phyloP scores from a whole-genome alignment of 2,329 filamentous ascomycete genomes.

The Aureobasidium uvarum region DNA sequence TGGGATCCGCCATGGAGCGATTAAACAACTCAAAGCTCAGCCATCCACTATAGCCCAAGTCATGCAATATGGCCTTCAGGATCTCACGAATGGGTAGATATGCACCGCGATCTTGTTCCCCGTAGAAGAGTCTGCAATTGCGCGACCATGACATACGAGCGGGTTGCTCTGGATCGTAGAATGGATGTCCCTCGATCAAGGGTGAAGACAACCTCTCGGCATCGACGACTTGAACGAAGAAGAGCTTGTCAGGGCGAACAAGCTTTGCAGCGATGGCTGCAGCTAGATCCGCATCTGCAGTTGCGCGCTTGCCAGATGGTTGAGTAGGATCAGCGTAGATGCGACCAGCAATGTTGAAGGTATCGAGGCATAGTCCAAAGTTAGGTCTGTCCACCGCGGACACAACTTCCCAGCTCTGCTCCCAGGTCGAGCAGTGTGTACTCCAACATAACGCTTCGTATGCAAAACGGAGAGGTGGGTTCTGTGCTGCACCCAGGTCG shows the following conservation, averaged over 20 bases:
- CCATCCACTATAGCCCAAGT: conserved; percentile 66
- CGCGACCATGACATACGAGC: conserved; percentile 71
- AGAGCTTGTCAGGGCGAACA: conserved; percentile 54
- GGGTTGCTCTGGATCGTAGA: conserved; percentile 57
- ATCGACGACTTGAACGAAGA: conserved; percentile 76
- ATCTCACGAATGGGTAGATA: conserved; percentile 67
- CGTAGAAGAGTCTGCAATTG: conserved; percentile 68
- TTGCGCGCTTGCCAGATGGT: conserved; percentile 26
- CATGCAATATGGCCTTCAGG: conserved; percentile 60
- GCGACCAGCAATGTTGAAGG: conserved; percentile 31
- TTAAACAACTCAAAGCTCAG: conserved; percentile 71
- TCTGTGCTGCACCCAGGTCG: conserved; percentile 61
- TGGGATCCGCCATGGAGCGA: conserved; percentile 55
- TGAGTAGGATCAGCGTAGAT: conserved; percentile 31
- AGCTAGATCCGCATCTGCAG: conserved; percentile 37
- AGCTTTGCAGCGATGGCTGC: conserved; percentile 4
- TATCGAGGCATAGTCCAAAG: conserved; percentile 31
- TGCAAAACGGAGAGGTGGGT: conserved; percentile 59
- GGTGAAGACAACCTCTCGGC: conserved; percentile 62
- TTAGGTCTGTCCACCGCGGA: conserved; percentile 38
- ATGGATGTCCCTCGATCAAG: conserved; percentile 55
- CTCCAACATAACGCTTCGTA: conserved; percentile 75
- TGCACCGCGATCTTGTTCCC: conserved; percentile 55
- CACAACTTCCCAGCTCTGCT: conserved; percentile 67
- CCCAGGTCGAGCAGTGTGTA: conserved; percentile 68